phyloP scores from a whole-genome alignment of 495 filamentous ascomycete species.

The Penicillium nucicola region DNA sequence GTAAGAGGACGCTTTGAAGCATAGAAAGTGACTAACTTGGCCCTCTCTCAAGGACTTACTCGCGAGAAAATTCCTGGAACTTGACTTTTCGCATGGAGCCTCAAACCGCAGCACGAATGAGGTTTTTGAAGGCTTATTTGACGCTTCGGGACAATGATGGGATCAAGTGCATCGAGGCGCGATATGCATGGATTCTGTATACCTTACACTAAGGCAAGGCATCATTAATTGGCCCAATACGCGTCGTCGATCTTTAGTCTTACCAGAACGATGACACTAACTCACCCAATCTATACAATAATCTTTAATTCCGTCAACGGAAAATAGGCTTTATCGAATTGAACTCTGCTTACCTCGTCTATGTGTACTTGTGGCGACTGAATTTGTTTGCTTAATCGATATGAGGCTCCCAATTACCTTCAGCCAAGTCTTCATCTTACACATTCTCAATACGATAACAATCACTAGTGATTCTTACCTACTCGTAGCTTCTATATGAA shows the following conservation, averaged over 20 bases:
- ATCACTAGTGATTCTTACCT: too few relatives aligned
- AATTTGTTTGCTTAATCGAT: too few relatives aligned
- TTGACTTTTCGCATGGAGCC: slow-evolving; percentile 22
- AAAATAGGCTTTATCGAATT: slow-evolving; percentile 2
- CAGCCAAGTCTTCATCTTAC: background rate
- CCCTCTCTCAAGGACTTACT: slow-evolving; percentile 24
- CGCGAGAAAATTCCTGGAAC: slow-evolving; percentile 32
- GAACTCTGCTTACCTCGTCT: slow-evolving; percentile 3
- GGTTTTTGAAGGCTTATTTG: slow-evolving; percentile 23
- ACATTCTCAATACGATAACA: background rate
- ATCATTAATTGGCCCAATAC: slow-evolving; percentile 1
- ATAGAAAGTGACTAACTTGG: slow-evolving; percentile 1
- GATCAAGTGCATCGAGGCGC: background rate
- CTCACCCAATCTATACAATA: background rate
- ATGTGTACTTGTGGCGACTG: background rate
- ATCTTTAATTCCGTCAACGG: background rate
- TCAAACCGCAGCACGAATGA: slow-evolving; percentile 4
- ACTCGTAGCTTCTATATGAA: background rate
- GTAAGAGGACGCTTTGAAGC: slow-evolving; percentile 26
- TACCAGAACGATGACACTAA: slow-evolving; percentile 1
- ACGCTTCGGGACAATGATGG: slow-evolving; percentile 1
- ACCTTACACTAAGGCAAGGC: background rate
- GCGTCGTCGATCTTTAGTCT: slow-evolving; percentile 9
- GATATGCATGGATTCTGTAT: background rate
- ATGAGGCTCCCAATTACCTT: background rate